These are phyloP conservation scores for Aspergillus tanneri DNA, from an alignment of 2,329 filamentous ascomycete species.

Conservation along the genomic window DNA sequence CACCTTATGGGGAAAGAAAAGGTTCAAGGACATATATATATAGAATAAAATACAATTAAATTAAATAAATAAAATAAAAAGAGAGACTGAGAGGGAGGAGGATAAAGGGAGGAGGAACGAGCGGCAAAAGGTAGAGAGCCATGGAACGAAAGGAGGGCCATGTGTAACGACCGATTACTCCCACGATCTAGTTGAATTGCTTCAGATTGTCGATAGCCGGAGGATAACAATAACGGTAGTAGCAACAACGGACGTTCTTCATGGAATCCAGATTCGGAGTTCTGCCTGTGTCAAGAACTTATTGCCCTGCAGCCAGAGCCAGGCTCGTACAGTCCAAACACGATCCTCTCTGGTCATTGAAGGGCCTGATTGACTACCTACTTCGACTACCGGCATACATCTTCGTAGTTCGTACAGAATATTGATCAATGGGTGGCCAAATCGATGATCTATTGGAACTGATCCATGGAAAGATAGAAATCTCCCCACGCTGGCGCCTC, in stretches of 20 bases:
- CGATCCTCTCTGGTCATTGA: not conserved
- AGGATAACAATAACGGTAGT: not conserved
- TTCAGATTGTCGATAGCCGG: not conserved
- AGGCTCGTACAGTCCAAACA: constrained; percentile 25
- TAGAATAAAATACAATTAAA: no score
- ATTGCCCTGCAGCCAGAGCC: constrained; percentile 18
- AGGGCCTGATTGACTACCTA: not conserved
- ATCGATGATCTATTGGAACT: constrained; percentile 3
- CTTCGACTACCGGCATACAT: not conserved
- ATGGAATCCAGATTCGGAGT: not conserved
- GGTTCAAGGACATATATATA: no score
- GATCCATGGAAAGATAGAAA: constrained; percentile 17
- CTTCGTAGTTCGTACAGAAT: not conserved
- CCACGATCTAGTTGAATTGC: no score
- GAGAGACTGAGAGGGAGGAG: no score
- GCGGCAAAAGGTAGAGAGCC: no score
- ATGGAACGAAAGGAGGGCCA: no score
- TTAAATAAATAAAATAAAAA: no score
- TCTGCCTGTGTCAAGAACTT: not conserved
- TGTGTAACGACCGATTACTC: no score
- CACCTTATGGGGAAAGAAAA: no score
- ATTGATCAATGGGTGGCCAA: not conserved
- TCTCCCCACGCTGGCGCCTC: constrained; percentile 9
- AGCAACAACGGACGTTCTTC: not conserved
- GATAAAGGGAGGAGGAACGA: no score